Evolutionary conservation across 208 protist species (phyloP).

Genomic region (Acanthamoeba lenticulata): DNA sequence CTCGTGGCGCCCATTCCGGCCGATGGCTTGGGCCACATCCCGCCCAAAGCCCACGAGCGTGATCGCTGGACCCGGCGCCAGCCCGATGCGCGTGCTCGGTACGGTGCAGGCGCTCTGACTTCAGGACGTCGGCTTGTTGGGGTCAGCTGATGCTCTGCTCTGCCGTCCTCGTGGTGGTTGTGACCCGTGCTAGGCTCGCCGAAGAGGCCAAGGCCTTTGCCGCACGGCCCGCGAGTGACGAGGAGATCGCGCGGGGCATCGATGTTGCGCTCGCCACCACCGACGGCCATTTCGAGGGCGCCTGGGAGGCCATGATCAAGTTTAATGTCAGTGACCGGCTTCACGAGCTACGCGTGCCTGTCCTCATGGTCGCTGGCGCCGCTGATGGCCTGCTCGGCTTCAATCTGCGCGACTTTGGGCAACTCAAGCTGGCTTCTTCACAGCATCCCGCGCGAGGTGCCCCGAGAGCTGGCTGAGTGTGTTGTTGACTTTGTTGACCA

Average conservation of each 20-base stretch:
- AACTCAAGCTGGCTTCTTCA: not conserved
- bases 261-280: not conserved
- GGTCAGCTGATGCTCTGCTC: too few relatives aligned
- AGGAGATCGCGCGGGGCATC: not conserved
- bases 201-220: not conserved
- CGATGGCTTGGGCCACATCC: not conserved
- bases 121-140: not conserved
- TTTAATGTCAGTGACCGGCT: not conserved
- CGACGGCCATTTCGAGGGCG: conserved; percentile 29
- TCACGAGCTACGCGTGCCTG: not conserved
- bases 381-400: not conserved
- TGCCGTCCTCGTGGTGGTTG: too few relatives aligned
- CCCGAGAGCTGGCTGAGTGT: not conserved
- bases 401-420: not conserved
- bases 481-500: not conserved
- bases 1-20: not conserved
- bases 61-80: not conserved
- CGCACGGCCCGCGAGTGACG: not conserved
- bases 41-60: conserved; percentile 10
- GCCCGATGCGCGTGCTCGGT: not conserved
- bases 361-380: not conserved
- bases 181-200: not conserved
- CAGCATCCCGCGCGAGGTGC: not conserved
- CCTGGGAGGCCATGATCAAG: conserved; percentile 17
- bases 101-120: not conserved